Conservation (phyloP, 2,329 filamentous ascomycete genomes). For the Phoma herbarum region DNA sequence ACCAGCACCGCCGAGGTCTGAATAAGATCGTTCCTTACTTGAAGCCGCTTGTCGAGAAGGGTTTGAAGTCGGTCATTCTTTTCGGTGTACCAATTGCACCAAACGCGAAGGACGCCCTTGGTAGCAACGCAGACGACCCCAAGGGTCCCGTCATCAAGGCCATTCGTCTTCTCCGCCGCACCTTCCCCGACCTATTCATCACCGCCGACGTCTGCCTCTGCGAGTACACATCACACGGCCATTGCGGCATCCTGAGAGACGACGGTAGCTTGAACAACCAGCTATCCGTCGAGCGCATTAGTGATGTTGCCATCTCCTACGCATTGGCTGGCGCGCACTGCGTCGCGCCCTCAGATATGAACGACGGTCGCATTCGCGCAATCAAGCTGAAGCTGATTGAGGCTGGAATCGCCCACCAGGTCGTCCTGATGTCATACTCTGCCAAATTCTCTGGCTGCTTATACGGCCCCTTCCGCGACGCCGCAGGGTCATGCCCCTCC, state of each 20-base stretch:
- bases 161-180: slow-evolving; percentile 82
- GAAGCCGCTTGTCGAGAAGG: slow-evolving; percentile 85
- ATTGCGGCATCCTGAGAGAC: slow-evolving; percentile 94
- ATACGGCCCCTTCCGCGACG: slow-evolving; percentile 97
- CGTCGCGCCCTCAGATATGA: slow-evolving; percentile 98
- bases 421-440: slow-evolving; percentile 95
- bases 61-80: slow-evolving; percentile 89
- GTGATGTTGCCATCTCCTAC: slow-evolving; percentile 96
- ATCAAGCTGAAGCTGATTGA: slow-evolving; percentile 99
- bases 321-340: slow-evolving; percentile 96
- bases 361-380: slow-evolving; percentile 93
- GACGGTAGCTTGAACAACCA: slow-evolving; percentile 94
- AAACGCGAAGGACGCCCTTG: slow-evolving; percentile 86
- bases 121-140: slow-evolving; percentile 91
- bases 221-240: slow-evolving; percentile 97
- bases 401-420: slow-evolving; percentile 88
- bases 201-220: slow-evolving; percentile 94
- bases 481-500: slow-evolving; percentile 86
- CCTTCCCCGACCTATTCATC: slow-evolving; percentile 91
- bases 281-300: slow-evolving; percentile 91
- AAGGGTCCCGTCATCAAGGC: slow-evolving; percentile 88
- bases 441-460: slow-evolving; percentile 97
- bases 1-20: slow-evolving; percentile 86
- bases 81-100: slow-evolving; percentile 90
- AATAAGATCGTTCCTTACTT: slow-evolving; percentile 87